Evolutionary conservation across 2,329 filamentous ascomycete species (phyloP), one percentile per base, ranked within the genome.

Genomic region (Trichoderma polysporum): DNA sequence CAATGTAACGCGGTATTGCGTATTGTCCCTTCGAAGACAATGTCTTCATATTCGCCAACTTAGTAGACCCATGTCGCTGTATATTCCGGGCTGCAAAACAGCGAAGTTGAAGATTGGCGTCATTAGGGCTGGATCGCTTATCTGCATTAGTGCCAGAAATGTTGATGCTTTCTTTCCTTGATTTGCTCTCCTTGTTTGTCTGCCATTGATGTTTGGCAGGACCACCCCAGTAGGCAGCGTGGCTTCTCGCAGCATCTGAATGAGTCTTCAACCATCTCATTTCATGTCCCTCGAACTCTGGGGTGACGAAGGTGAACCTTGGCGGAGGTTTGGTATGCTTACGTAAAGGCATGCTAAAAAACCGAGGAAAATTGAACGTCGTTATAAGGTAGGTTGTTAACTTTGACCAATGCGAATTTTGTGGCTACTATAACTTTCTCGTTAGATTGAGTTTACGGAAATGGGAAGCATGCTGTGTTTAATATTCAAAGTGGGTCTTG

Each of bases 251-350:
- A 31, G 56, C 56, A 22, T 59, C 56, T 31, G 56, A 59, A 59
- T 59, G 56, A 25, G 56, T 59, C 27, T 59, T 59, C 27, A 59
- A 22, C 56, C 56, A 59, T 59, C 56, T 59, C n/a, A 59, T 59
- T 25, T 59, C 22, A 8, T 59, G 47, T 15, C 56, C 56, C 19
- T 59, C 56, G 22, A 59, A 59, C 29, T 59, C 56, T 25, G 56
- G 56, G 4, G 39, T 59, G 27, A 59, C 56, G 15, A 59, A 59
- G 10, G 56, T 47, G 39, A 59, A 59, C 10, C 56, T 59, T 25
- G 56, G 56, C 3, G 56, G 56, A 25, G 56, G 39, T 29, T 59
- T 59, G 25, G 56, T 33, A 47, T 59, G 39, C 13, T 59, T 59
- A 29, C 56, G 56, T n/a, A 59, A 12, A 1, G 56, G 56, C 56